These are phyloP conservation scores for Suillus sp. DNA, from an alignment of 768 basidiomycete species.

Conservation along the genomic window DNA sequence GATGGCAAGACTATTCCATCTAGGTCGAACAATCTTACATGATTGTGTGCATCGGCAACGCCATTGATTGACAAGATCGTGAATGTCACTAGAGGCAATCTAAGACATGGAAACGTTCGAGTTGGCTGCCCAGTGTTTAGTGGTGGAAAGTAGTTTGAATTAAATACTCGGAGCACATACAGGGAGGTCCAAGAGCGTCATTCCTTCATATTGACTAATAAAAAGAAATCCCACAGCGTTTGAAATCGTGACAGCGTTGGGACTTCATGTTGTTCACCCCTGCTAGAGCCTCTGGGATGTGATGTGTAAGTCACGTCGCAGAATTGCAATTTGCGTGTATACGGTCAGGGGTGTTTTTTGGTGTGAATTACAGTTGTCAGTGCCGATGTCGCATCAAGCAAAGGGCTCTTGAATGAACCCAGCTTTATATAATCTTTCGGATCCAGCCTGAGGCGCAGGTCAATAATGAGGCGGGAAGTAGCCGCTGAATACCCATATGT, in stretches of 20 bases:
- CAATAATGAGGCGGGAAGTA: conserved; percentile 31
- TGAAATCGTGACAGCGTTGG: conserved; percentile 24
- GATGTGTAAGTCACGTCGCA: not conserved
- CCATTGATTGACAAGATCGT: not conserved
- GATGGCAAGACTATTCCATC: not conserved
- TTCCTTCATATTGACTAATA: conserved; percentile 1
- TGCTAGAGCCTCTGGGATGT: not conserved
- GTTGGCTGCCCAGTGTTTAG: not conserved
- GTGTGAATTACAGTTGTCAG: conserved; percentile 5
- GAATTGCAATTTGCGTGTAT: not conserved
- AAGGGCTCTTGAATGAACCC: conserved; percentile 1
- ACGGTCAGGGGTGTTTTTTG: not conserved
- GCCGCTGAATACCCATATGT: conserved; percentile 36
- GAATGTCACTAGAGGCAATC: not conserved
- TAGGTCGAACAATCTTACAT: not conserved
- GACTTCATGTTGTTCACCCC: conserved; percentile 27
- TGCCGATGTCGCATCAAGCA: conserved; percentile 4
- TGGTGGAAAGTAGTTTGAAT: not conserved
- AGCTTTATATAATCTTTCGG: too few species aligned
- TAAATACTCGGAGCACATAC: not conserved
- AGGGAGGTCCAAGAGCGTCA: conserved; percentile 11
- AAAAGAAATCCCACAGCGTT: conserved; percentile 11
- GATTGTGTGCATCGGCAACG: not conserved
- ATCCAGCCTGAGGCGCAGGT: conserved; percentile 31
- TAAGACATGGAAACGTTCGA: too few species aligned